These are phyloP conservation scores for Cornus controversa DNA, from an alignment of 148 eudicot genomes.

Conservation along the genomic window DNA sequence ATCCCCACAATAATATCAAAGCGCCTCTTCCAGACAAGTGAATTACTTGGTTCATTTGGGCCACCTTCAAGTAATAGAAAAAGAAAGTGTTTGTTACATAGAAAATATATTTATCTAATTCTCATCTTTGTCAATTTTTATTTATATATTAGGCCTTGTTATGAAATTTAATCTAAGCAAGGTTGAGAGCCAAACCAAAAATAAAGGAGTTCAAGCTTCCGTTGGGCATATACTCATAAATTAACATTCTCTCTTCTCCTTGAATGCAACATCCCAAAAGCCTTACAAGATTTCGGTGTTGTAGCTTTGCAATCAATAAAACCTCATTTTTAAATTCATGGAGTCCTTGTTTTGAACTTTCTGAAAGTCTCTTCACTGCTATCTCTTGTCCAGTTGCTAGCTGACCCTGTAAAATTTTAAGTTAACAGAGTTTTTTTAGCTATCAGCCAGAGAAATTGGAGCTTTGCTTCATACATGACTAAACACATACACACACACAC, in stretches of 20 bases:
- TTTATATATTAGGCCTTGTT: no score
- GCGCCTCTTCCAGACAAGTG: constrained; percentile 11
- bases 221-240: constrained; percentile 9
- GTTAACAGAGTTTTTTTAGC: no score
- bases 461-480: neutral
- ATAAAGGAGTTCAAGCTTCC: constrained; percentile 3
- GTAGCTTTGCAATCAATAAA: constrained; percentile 6
- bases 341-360: constrained; percentile 2
- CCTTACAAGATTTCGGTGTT: constrained; percentile 15
- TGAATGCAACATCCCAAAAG: constrained; percentile 18
- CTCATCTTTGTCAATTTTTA: neutral
- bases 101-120: neutral
- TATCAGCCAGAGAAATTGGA: no score
- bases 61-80: neutral
- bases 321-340: constrained; percentile 13
- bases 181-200: constrained; percentile 1
- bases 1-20: constrained; percentile 18
- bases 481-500: neutral
- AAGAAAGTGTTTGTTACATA: no score
- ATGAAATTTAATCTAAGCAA: neutral
- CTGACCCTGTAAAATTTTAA: neutral
- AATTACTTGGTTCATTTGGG: constrained; percentile 7
- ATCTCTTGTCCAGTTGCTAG: constrained; percentile 3
- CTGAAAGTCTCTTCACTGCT: constrained; percentile 7
- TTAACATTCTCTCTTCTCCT: constrained; percentile 14